Evolutionary conservation across 495 filamentous ascomycete genomes (phyloP), one percentile per base, ranked within the genome.

Genomic region (Venustampulla echinocandica): DNA sequence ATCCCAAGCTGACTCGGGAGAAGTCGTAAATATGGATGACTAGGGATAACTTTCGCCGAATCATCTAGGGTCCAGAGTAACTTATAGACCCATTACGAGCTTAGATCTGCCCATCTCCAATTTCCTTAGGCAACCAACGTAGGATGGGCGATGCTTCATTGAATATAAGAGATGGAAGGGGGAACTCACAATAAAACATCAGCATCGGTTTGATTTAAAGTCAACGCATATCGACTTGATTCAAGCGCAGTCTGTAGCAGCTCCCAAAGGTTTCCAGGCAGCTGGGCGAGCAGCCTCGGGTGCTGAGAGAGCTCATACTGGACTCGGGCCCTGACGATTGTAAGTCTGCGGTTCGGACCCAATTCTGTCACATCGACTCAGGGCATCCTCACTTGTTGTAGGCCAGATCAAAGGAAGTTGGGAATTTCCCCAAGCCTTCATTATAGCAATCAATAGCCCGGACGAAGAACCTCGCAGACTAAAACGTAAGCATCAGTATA

Each of bases 301-400:
- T 81, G 69, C 50, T 82, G 77, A 17, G 75, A 74, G 51, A 82
- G 71, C 55, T 81, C 74, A 59, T 81, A 80, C 63, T 84, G 75
- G 32, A 83, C 64, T 51, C 75, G 66, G 11, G 80, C 80, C 61
- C 79, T 77, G 47, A 49, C 20, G 33, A 3, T 42, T 33, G 48
- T 55, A 27, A 59, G 48, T 50, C 27, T 25, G 44, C 4, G 24
- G 43, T 42, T 15, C 20, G 50, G n/a, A n/a, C n/a, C n/a, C 13
- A 14, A 37, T 25, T 10, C 18, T 14, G 5, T 15, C n/a, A 20
- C 27, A 27, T 28, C 34, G 5, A 30, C 25, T 17, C n/a, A 35
- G 25, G 10, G 28, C 22, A 3, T 1, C 42, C 71, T 49, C 63
- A 82, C 79, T 80, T 84, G 60, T 86, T 85, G 56, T 85, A 85